Evolutionary conservation across 2,329 filamentous ascomycete species (phyloP).

Genomic region (Aaosphaeria arxii): DNA sequence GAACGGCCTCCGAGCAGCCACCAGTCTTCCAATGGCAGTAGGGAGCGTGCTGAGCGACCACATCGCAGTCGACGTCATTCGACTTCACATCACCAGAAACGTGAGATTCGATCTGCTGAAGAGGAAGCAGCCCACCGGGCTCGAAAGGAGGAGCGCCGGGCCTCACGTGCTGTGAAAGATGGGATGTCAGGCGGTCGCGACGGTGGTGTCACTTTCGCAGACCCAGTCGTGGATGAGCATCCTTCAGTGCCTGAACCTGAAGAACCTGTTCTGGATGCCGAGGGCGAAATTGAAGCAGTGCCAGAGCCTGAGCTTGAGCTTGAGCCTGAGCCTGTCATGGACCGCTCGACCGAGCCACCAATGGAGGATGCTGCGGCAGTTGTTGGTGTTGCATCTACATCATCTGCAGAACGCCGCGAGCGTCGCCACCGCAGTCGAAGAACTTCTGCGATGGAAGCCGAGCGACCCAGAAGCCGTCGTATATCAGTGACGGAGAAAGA

Average conservation of each 20-base stretch:
- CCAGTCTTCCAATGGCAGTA: slow-evolving; percentile 30
- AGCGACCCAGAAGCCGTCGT: slow-evolving; percentile 27
- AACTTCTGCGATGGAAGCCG: slow-evolving; percentile 22
- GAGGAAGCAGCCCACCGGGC: slow-evolving; percentile 32
- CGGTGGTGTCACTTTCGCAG: slow-evolving; percentile 17
- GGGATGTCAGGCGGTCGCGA: slow-evolving; percentile 27
- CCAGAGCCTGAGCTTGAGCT: slow-evolving; percentile 5
- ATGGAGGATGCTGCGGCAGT: slow-evolving; percentile 26
- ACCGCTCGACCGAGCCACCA: slow-evolving; percentile 5
- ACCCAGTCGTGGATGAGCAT: slow-evolving; percentile 14
- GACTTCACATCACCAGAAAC: slow-evolving; percentile 18
- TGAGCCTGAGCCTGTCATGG: neutral
- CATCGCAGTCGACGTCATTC: slow-evolving; percentile 30
- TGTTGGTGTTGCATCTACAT: slow-evolving; percentile 22
- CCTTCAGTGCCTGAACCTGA: neutral
- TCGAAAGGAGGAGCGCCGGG: slow-evolving; percentile 27
- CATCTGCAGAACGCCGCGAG: slow-evolving; percentile 25
- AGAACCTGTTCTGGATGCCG: slow-evolving; percentile 5
- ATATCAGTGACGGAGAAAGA: slow-evolving; percentile 31
- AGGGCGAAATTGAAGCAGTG: slow-evolving; percentile 16
- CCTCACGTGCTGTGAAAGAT: slow-evolving; percentile 12
- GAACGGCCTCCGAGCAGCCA: slow-evolving; percentile 24
- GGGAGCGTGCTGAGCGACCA: slow-evolving; percentile 25
- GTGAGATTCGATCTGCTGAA: slow-evolving; percentile 22
- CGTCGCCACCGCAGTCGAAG: slow-evolving; percentile 18